These are phyloP conservation scores for Cordyceps javanica DNA, from an alignment of 2,329 filamentous ascomycete species.

Conservation along the genomic window DNA sequence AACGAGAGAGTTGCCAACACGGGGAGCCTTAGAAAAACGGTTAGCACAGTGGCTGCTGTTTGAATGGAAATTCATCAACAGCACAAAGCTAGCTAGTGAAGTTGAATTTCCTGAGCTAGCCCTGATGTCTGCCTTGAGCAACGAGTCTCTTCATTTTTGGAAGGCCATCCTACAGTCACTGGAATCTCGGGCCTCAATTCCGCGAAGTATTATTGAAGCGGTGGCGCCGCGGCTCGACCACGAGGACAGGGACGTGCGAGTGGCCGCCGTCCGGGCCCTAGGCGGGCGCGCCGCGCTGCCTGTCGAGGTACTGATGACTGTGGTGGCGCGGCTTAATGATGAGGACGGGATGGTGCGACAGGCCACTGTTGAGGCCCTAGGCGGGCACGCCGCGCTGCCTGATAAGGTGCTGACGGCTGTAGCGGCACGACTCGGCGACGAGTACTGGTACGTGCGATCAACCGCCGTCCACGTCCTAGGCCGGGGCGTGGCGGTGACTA, in stretches of 20 bases:
- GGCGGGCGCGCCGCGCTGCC: neutral
- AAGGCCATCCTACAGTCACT: neutral
- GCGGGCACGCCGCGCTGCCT: neutral
- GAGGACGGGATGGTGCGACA: neutral
- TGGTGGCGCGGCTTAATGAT: neutral
- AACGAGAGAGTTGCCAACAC: conserved; percentile 11
- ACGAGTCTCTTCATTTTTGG: neutral
- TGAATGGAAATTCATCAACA: conserved; percentile 15
- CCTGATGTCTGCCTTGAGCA: conserved; percentile 9
- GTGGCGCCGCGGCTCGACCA: neutral
- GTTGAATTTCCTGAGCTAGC: conserved; percentile 16
- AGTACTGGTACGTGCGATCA: neutral
- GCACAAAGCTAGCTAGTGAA: conserved; percentile 13
- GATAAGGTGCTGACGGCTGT: neutral
- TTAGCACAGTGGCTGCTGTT: conserved; percentile 19
- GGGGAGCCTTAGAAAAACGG: conserved; percentile 13
- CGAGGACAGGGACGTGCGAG: neutral
- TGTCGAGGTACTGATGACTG: neutral
- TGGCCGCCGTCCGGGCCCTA: neutral
- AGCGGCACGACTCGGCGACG: neutral
- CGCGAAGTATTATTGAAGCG: neutral
- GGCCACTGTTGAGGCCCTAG: neutral
- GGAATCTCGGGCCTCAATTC: neutral
- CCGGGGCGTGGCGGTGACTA: no score
- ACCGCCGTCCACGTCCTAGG: neutral